Conservation (phyloP, 2,329 filamentous ascomycete species). For the Simplicillium sp. region DNA sequence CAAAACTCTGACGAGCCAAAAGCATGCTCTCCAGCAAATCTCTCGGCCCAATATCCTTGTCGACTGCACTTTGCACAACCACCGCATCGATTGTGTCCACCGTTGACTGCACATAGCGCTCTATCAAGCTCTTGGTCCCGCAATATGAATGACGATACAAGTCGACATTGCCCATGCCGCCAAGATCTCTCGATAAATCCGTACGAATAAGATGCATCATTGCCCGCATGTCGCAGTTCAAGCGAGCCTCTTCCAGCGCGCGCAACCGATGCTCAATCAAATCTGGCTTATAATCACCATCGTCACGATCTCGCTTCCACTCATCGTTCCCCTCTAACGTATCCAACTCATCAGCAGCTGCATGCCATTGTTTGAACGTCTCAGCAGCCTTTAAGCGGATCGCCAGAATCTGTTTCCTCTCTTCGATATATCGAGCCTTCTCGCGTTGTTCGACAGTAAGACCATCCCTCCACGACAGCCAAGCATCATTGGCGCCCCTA, state of each 20-base stretch:
- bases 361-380: slow-evolving; percentile 62
- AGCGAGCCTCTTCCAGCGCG: slow-evolving; percentile 66
- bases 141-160: slow-evolving; percentile 79
- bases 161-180: slow-evolving; percentile 74
- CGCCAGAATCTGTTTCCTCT: slow-evolving; percentile 53
- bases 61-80: slow-evolving; percentile 48
- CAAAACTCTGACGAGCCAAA: slow-evolving; percentile 68
- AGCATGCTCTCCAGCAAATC: slow-evolving; percentile 59
- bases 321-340: slow-evolving; percentile 66
- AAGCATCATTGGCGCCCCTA: slow-evolving; percentile 28
- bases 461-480: slow-evolving; percentile 43
- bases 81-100: slow-evolving; percentile 64
- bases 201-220: slow-evolving; percentile 81
- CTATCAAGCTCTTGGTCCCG: slow-evolving; percentile 80
- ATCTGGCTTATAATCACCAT: slow-evolving; percentile 61
- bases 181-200: slow-evolving; percentile 68
- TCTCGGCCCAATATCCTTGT: slow-evolving; percentile 47
- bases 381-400: slow-evolving; percentile 59
- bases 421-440: slow-evolving; percentile 36
- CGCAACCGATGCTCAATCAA: slow-evolving; percentile 61
- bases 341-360: slow-evolving; percentile 69
- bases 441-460: slow-evolving; percentile 39
- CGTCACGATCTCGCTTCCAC: slow-evolving; percentile 62
- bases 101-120: slow-evolving; percentile 75
- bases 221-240: slow-evolving; percentile 58